A percentile compares a stretch with the other conserved stretches of the same genome.
phyloP scores from a whole-genome alignment of 1,284 basidiomycete genomes.

The Moesziomyces sp. region DNA sequence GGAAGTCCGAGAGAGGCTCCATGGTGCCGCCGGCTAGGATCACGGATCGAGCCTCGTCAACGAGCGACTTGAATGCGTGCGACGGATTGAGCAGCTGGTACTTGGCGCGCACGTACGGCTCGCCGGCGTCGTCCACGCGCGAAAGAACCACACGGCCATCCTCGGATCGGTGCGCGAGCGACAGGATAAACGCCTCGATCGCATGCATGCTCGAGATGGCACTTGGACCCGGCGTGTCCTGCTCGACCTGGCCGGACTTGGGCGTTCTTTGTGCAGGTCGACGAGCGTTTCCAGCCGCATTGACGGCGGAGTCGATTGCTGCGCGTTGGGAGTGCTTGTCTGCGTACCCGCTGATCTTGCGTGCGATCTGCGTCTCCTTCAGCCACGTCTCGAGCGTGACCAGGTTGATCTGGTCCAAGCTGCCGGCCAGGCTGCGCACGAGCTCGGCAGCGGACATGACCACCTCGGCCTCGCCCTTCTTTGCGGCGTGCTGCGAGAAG shows the following conservation, averaged over 20 bases:
- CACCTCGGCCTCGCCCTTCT: constrained; percentile 8
- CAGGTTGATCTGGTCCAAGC: constrained; percentile 77
- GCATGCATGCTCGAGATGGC: constrained; percentile 82
- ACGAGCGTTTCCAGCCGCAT: constrained; percentile 3
- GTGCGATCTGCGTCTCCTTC: constrained; percentile 81
- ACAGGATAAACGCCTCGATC: constrained; percentile 85
- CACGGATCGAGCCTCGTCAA: constrained; percentile 82
- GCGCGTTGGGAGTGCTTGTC: constrained; percentile 74
- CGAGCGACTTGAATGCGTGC: constrained; percentile 83
- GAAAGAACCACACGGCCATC: constrained; percentile 72
- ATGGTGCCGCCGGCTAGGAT: constrained; percentile 95
- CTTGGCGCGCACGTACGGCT: constrained; percentile 75
- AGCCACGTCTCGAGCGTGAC: constrained; percentile 83
- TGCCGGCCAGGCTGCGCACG: constrained; percentile 76
- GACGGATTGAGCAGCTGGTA: constrained; percentile 96
- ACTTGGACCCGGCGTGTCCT: constrained; percentile 13
- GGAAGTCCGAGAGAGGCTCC: constrained; percentile 93
- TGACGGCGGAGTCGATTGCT: constrained; percentile 76
- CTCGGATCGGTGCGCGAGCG: constrained; percentile 81
- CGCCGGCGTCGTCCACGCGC: constrained; percentile 3
- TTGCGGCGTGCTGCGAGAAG: constrained; percentile 23
- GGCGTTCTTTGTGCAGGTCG: neutral
- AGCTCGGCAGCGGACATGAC: constrained; percentile 76
- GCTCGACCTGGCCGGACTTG: neutral
- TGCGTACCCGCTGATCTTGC: constrained; percentile 79